Base-by-base conservation (phyloP, 2,329 filamentous ascomycete species). In the Elsinoe perseae region DNA sequence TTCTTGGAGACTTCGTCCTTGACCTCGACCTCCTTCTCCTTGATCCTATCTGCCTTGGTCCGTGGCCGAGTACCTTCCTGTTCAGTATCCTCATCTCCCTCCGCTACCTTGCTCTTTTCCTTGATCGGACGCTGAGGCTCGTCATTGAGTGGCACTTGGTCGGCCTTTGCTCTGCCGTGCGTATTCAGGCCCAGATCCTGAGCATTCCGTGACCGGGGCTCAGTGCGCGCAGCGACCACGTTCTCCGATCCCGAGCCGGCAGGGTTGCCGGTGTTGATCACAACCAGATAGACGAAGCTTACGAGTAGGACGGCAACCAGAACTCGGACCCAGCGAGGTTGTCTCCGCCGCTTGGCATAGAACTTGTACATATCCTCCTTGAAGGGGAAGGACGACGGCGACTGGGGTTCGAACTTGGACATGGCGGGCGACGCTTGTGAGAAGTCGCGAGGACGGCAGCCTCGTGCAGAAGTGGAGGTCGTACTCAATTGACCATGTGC, bases 291-390 rank as follows among this genome's bases (percentile, higher is more conserved):
- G 53, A 56, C 25, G 40, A 56, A 44, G 30, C 40, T 48, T 21
- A 56, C 40, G 28, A 56, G 14, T 8, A 34, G 14, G 9, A 48
- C 20, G 10, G 42, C 42, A 4, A 56, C 12, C 14, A 56, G 21
- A 3, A 56, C 53, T 8, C 53, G 16, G 5, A 48, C 53, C 53
- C 53, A 56, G 7, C 53, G 53, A 16, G 53, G 53, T 38, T 56
- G 53, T 36, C 53, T 56, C 53, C 53, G 38, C 10, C 53, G 53
- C 38, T 44, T 46, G 10, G 36, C 18, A 28, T 56, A 56, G 34
- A 54, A 54, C 9, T 30, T 38, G 28, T 44, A 48, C 53, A 56
- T 56, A 18, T 48, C 53, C n/a, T 56, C 40, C 36, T 44, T 54
- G 23, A 44, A 44, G 7, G 28, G 36, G 14, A 44, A 23, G 14